A percentile compares a stretch with the other conserved stretches of the same genome.
Conservation (phyloP, 106 monocot genomes). For the Vanilla planifolia region DNA sequence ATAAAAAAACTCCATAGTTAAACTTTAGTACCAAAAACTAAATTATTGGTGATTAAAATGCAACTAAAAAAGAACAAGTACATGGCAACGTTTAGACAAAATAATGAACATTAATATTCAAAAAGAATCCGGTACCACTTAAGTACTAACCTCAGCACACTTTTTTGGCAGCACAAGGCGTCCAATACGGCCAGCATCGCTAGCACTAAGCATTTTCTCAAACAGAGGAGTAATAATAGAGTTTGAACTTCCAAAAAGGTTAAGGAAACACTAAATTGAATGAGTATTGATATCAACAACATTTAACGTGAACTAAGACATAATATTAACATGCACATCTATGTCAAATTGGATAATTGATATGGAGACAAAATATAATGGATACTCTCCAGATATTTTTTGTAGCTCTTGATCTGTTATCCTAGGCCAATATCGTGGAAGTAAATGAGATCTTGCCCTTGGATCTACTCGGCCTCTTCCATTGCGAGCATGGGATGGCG, state of each 20-base stretch:
- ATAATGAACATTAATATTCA: background rate
- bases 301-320: background rate
- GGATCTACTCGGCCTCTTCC: slow-evolving; percentile 50
- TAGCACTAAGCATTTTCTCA: slow-evolving; percentile 97
- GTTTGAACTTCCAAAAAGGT: slow-evolving; percentile 55
- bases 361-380: slow-evolving; percentile 9
- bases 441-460: slow-evolving; percentile 38
- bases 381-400: slow-evolving; percentile 92
- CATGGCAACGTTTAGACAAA: too few relatives aligned
- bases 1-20: too few relatives aligned
- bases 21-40: too few relatives aligned
- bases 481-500: slow-evolving; percentile 42
- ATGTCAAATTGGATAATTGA: background rate
- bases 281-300: background rate
- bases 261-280: slow-evolving; percentile 41
- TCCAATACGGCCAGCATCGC: slow-evolving; percentile 98
- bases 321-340: background rate
- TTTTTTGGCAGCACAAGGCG: slow-evolving; percentile 95
- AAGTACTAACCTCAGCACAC: slow-evolving; percentile 77
- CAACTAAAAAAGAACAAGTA: too few relatives aligned
- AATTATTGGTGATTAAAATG: too few relatives aligned
- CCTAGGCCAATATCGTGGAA: slow-evolving; percentile 83
- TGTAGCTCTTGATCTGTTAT: slow-evolving; percentile 81
- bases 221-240: slow-evolving; percentile 90
- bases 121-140: background rate